phyloP scores from a whole-genome alignment of 208 protist genomes.

The Trypanosoma conorhini region DNA sequence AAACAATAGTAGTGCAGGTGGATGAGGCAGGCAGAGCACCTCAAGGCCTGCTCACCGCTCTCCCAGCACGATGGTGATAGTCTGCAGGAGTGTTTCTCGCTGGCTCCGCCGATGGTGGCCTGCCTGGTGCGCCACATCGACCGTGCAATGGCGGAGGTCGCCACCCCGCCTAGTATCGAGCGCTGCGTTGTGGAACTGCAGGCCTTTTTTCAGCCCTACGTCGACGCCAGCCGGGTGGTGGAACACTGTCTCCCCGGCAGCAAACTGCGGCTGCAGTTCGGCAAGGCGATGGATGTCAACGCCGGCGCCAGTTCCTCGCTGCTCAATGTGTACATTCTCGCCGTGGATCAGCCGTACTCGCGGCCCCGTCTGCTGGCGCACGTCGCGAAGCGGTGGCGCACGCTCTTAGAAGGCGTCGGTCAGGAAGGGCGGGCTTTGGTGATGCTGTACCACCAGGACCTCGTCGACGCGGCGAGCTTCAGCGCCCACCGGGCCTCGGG shows the following conservation, averaged over 20 bases:
- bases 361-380: conserved; percentile 46
- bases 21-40: not conserved
- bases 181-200: conserved; percentile 64
- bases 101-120: conserved; percentile 53
- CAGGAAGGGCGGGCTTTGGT: conserved; percentile 52
- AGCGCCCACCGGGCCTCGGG: conserved; percentile 15
- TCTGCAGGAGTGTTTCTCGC: conserved; percentile 27
- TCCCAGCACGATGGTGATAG: not conserved
- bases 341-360: conserved; percentile 54
- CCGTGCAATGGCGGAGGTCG: conserved; percentile 36
- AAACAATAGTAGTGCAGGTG: not conserved
- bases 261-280: conserved; percentile 57
- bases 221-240: conserved; percentile 22
- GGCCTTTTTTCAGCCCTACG: conserved; percentile 35
- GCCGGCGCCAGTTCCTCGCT: conserved; percentile 36
- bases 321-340: conserved; percentile 66
- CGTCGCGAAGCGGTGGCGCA: conserved; percentile 60
- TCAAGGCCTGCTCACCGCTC: not conserved
- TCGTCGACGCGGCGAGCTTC: conserved; percentile 39
- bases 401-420: conserved; percentile 43
- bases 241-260: conserved; percentile 37
- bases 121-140: conserved; percentile 70
- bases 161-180: conserved; percentile 60
- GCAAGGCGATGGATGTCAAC: conserved; percentile 60
- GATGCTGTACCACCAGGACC: conserved; percentile 54